Base-by-base conservation (phyloP, 768 basidiomycete genomes). In the Chalciporus chontae region DNA sequence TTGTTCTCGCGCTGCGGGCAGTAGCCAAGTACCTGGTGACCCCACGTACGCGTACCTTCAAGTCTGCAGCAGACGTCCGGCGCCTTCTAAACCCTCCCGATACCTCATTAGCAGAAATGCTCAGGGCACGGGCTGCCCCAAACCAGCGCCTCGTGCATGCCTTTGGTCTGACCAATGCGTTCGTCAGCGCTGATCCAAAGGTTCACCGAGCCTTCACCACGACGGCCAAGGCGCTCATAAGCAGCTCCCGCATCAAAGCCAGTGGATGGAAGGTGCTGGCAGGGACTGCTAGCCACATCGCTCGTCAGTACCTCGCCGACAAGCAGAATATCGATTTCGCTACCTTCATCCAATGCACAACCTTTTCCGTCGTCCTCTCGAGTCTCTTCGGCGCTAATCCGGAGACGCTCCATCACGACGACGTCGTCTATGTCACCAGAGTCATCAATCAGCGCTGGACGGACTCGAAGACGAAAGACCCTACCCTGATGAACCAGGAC, bases 91-190 rank as follows among this genome's bases (percentile, higher is more conserved):
- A 50, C 8, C 66, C 66, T 3, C 47, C 53, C 0, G 4, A 44
- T 6, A 14, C 37, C 8, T 11, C 66, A 0, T 36, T 69, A 0
- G 19, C 8, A 0, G 36, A n/a, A 2, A 43, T 67, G 0, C 59
- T 67, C 1, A 47, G 21, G 15, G 47, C 65, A 0, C 58, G 66
- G 0, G 63, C 66, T 0, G 9, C 13, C 0, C 66, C 66, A 0
- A 67, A 67, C 5, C 21, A 58, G 31, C 53, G 68, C 0, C 64
- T 68, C 0, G 51, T 66, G 0, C 43, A 56, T 3, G 67, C 69
- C 0, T 68, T 68, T 6, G 57, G 55, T 0, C 26, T 69, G 9
- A 71, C 76, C 0, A 84, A 76, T 41, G 79, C 82, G 0, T 84
- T 84, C 36, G 80, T 83, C 23, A 76, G 71, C 37, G 31, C 45